phyloP scores from a whole-genome alignment of 208 protist genomes.

The Trypanosoma congolense region DNA sequence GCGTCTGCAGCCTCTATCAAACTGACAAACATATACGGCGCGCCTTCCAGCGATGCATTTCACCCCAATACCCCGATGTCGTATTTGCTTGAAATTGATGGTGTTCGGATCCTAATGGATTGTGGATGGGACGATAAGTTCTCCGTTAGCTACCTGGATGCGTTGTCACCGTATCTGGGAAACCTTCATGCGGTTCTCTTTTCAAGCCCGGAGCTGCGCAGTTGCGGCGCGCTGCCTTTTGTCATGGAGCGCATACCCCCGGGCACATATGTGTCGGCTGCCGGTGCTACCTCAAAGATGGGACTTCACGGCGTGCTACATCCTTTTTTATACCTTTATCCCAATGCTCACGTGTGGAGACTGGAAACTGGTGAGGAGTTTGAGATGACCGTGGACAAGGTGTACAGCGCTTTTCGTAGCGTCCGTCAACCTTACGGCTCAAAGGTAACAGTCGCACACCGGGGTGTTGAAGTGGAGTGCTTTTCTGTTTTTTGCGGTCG shows the following conservation, averaged over 20 bases:
- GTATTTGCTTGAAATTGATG: slow-evolving; percentile 80
- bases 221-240: slow-evolving; percentile 81
- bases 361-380: slow-evolving; percentile 38
- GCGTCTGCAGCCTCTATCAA: slow-evolving; percentile 43
- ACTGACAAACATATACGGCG: slow-evolving; percentile 37
- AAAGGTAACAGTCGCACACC: slow-evolving; percentile 51
- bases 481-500: slow-evolving; percentile 57
- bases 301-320: slow-evolving; percentile 74
- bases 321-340: slow-evolving; percentile 73
- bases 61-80: slow-evolving; percentile 42
- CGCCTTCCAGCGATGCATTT: slow-evolving; percentile 22
- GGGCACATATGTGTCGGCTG: slow-evolving; percentile 57
- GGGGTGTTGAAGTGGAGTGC: slow-evolving; percentile 63
- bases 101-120: slow-evolving; percentile 76
- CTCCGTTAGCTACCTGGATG: slow-evolving; percentile 38
- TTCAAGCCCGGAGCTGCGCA: slow-evolving; percentile 67
- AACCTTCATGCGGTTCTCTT: slow-evolving; percentile 71
- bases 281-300: slow-evolving; percentile 67
- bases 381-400: slow-evolving; percentile 70
- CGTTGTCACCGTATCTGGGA: slow-evolving; percentile 41
- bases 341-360: slow-evolving; percentile 49
- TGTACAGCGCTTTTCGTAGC: slow-evolving; percentile 83
- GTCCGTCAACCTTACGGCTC: slow-evolving; percentile 73
- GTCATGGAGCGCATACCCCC: slow-evolving; percentile 65
- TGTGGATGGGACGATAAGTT: slow-evolving; percentile 83